phyloP scores from a whole-genome alignment of 495 filamentous ascomycete genomes.

The Tuber microsphaerosporum region DNA sequence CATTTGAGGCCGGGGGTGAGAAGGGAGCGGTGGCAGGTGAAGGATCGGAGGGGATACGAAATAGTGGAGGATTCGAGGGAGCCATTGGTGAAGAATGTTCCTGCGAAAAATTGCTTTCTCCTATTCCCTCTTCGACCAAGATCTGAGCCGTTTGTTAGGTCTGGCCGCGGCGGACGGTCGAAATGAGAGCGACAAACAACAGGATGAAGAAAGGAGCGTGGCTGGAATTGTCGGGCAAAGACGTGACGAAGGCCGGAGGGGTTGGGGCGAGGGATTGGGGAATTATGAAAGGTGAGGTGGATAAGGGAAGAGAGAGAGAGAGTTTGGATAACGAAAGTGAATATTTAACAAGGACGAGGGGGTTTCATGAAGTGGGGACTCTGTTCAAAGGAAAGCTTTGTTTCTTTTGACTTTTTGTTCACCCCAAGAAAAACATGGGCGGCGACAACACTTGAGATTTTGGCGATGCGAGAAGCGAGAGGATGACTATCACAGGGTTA shows the following conservation, averaged over 20 bases:
- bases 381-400: neutral
- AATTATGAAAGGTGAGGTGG: neutral
- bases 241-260: neutral
- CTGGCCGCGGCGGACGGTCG: neutral
- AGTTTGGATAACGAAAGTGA: neutral
- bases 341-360: neutral
- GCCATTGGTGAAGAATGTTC: constrained; percentile 9
- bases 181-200: neutral
- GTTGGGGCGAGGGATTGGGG: neutral
- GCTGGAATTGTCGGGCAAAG: neutral
- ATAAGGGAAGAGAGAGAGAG: neutral
- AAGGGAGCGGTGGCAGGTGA: constrained; percentile 5
- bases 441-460: neutral
- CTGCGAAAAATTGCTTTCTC: neutral
- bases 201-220: neutral
- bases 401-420: neutral
- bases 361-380: neutral
- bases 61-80: constrained; percentile 25
- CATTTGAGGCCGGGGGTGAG: constrained; percentile 27
- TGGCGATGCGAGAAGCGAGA: neutral
- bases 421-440: neutral
- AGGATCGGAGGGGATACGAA: constrained; percentile 18
- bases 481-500: neutral
- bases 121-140: neutral
- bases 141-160: neutral